phyloP scores from a whole-genome alignment of 2,329 filamentous ascomycete genomes.

The Penicillium fuscoglaucum region DNA sequence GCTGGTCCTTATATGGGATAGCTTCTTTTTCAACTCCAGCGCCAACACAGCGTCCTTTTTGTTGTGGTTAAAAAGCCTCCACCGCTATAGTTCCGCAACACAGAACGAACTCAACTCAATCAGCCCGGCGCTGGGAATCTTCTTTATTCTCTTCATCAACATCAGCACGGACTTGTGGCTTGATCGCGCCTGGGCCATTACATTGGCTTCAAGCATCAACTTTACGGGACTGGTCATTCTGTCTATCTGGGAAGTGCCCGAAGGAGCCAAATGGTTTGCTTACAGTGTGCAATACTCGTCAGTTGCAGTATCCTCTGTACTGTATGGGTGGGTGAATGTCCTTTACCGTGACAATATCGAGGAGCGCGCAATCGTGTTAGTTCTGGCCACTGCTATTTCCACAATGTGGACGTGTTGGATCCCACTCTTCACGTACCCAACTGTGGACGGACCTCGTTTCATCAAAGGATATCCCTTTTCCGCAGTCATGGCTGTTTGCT shows the following conservation, averaged over 20 bases:
- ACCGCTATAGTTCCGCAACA: background rate
- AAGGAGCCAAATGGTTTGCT: background rate
- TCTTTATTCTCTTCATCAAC: background rate
- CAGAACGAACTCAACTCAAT: background rate
- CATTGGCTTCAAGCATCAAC: background rate
- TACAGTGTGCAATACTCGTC: background rate
- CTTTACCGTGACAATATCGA: background rate
- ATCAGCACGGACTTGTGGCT: background rate
- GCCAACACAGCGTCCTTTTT: background rate
- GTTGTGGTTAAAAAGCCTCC: background rate
- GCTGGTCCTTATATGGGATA: background rate
- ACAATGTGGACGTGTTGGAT: background rate
- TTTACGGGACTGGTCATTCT: background rate
- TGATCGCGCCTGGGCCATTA: background rate
- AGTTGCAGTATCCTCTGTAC: background rate
- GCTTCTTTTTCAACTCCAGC: background rate
- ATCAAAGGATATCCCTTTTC: background rate
- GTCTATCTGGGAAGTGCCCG: background rate
- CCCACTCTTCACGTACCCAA: background rate
- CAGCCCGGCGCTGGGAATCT: background rate
- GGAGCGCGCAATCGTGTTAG: background rate
- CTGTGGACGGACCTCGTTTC: background rate
- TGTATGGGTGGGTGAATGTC: background rate
- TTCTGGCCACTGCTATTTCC: background rate
- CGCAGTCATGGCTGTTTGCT: background rate